Base-by-base conservation (phyloP, 345 rosid species). In the Nasturtium officinale region DNA sequence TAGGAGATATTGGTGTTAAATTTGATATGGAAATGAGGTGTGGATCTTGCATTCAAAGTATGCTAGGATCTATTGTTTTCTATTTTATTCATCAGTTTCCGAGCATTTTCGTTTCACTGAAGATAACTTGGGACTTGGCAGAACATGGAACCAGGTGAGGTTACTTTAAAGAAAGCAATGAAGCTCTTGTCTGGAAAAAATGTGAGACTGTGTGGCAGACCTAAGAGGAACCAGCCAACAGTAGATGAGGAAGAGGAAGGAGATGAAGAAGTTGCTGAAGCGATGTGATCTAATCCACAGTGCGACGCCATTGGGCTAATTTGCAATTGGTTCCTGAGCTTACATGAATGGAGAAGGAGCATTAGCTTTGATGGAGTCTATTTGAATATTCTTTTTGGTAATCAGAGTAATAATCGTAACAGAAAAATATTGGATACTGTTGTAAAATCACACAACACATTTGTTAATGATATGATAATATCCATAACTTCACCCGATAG, bases 161-260 rank as follows among this genome's bases (percentile, higher is more conserved):
- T 95, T 57, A 86, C 87, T 43, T 45, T 95, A 62, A 94, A 90
- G 83, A 92, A 80, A 70, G 99, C 96, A 25, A 50, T 92, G 80
- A 73, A 84, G 80, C 82, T 88, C 69, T 79, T 95, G 71, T 83
- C 91, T 28, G 64, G 97, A 59, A 80, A 82, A 50, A 72, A 84
- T 71, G 96, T 78, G 10, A 83, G 90, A 77, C 75, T 21, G 10
- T 21, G 73, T 11, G 98, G 99, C 55, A 86, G 98, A 40, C 96
- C 96, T 26, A 95, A 83, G 83, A 78, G 75, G 80, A 67, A 70
- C 52, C 82, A 77, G 72, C 77, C 80, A 11, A 79, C 78, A 79
- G 79, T 66, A 28, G 78, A 74, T 46, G 71, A 56, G 47, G 67
- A 71, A 48, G 67, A 65, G 35, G 71, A 65, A 70, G 79, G 38